phyloP scores from a whole-genome alignment of 1,284 basidiomycete genomes.

The Puccinia triticina region DNA sequence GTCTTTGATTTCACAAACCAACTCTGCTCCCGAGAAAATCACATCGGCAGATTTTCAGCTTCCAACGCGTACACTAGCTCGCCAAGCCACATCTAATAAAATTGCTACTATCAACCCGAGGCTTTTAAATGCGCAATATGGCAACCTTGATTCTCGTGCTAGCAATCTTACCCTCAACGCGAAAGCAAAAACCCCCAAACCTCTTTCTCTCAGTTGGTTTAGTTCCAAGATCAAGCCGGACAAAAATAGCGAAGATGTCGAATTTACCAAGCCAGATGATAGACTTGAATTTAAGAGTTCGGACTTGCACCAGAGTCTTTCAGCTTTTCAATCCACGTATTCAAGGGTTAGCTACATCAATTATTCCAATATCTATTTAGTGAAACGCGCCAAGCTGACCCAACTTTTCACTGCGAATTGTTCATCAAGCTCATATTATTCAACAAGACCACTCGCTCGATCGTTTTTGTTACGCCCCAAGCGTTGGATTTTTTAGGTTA shows the following conservation, averaged over 20 bases:
- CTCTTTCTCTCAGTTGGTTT: not conserved
- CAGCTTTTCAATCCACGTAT: constrained; percentile 41
- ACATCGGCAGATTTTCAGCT: not conserved
- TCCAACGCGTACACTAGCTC: not conserved
- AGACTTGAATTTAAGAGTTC: not conserved
- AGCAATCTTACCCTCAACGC: not conserved
- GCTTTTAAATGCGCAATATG: not conserved
- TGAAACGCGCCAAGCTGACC: not conserved
- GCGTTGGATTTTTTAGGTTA: constrained; percentile 46
- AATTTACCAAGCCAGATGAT: constrained; percentile 24
- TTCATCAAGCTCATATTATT: constrained; percentile 38
- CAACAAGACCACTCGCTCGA: not conserved
- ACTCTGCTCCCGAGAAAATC: not conserved
- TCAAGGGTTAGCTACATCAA: constrained; percentile 27
- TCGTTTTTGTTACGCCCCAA: constrained; percentile 34
- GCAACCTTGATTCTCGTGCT: not conserved
- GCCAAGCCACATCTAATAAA: not conserved
- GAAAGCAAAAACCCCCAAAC: not conserved
- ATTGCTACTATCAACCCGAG: not conserved
- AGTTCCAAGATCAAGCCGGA: constrained; percentile 10
- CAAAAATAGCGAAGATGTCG: not conserved
- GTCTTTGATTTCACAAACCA: constrained; percentile 20
- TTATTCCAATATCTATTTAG: not conserved
- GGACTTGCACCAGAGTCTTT: constrained; percentile 15
- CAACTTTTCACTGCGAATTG: not conserved